Evolutionary conservation across 2,329 filamentous ascomycete genomes (phyloP).

Genomic region (Phialemonium atrogriseum): DNA sequence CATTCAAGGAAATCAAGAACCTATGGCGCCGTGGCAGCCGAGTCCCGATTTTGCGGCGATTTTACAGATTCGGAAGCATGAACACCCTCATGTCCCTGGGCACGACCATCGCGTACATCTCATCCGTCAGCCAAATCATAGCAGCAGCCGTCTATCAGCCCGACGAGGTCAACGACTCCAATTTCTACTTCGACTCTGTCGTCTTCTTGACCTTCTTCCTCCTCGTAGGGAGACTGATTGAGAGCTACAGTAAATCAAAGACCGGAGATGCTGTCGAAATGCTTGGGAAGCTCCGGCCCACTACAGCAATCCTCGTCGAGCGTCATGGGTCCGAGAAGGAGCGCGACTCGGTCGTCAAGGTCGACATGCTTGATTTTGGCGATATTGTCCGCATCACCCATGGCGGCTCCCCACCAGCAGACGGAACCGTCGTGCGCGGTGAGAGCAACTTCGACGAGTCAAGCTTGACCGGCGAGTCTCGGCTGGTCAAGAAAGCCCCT

Average conservation of each 20-base stretch:
- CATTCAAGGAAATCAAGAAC: slow-evolving; percentile 67
- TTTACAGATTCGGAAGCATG: slow-evolving; percentile 95
- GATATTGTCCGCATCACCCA: slow-evolving; percentile 69
- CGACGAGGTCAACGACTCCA: slow-evolving; percentile 33
- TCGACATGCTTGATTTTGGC: slow-evolving; percentile 68
- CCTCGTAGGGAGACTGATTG: slow-evolving; percentile 63
- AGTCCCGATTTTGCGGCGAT: slow-evolving; percentile 63
- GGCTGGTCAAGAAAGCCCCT: slow-evolving; percentile 51
- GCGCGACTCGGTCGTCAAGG: slow-evolving; percentile 32
- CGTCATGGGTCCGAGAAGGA: slow-evolving; percentile 26
- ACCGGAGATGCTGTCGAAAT: slow-evolving; percentile 80
- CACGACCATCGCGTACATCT: slow-evolving; percentile 79
- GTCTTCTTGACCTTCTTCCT: slow-evolving; percentile 88
- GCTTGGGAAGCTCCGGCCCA: slow-evolving; percentile 69
- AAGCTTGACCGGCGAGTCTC: slow-evolving; percentile 75
- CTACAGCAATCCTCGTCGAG: slow-evolving; percentile 63
- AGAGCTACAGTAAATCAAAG: slow-evolving; percentile 86
- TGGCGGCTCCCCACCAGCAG: slow-evolving; percentile 76
- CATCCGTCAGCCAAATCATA: slow-evolving; percentile 71
- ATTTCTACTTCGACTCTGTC: slow-evolving; percentile 84
- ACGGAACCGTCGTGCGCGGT: slow-evolving; percentile 59
- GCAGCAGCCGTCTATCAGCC: slow-evolving; percentile 40
- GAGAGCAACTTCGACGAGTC: slow-evolving; percentile 77
- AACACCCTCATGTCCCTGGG: slow-evolving; percentile 87
- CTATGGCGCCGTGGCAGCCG: slow-evolving; percentile 72